Percentiles rank a stretch among this genome's conserved stretches.
phyloP scores from a whole-genome alignment of 2,329 filamentous ascomycete genomes.

The Thelonectria olida region DNA sequence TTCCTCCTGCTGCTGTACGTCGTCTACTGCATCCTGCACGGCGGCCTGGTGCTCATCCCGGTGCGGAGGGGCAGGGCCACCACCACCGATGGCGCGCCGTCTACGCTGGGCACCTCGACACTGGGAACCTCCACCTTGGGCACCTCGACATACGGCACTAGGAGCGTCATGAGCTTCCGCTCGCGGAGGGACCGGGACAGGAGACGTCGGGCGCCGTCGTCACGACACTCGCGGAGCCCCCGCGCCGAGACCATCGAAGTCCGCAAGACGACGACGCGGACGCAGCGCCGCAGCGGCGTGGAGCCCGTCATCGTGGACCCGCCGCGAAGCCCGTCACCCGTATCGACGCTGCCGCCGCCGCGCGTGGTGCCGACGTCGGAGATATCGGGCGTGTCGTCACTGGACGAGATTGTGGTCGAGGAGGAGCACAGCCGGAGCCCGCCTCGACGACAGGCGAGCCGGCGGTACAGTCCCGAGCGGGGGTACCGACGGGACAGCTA shows the following conservation, averaged over 20 bases:
- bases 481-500: constrained; percentile 37
- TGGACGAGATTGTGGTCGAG: constrained; percentile 51
- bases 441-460: constrained; percentile 33
- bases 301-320: constrained; percentile 41
- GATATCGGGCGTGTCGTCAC: constrained; percentile 41
- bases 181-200: constrained; percentile 29
- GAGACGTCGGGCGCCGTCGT: constrained; percentile 23
- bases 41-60: constrained; percentile 47
- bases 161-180: constrained; percentile 29
- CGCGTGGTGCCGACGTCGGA: constrained; percentile 38
- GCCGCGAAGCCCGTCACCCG: constrained; percentile 35
- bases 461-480: constrained; percentile 31
- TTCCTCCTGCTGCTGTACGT: constrained; percentile 64
- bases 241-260: constrained; percentile 43
- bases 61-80: constrained; percentile 21
- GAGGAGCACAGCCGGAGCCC: constrained; percentile 43
- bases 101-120: constrained; percentile 7
- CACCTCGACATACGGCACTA: constrained; percentile 30
- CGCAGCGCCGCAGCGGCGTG: constrained; percentile 19
- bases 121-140: constrained; percentile 34
- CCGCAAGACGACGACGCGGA: constrained; percentile 24
- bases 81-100: constrained; percentile 14
- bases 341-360: constrained; percentile 35
- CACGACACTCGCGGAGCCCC: constrained; percentile 19
- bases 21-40: constrained; percentile 59